phyloP scores from a whole-genome alignment of 2,329 filamentous ascomycete genomes.

The Fusarium paranaense region DNA sequence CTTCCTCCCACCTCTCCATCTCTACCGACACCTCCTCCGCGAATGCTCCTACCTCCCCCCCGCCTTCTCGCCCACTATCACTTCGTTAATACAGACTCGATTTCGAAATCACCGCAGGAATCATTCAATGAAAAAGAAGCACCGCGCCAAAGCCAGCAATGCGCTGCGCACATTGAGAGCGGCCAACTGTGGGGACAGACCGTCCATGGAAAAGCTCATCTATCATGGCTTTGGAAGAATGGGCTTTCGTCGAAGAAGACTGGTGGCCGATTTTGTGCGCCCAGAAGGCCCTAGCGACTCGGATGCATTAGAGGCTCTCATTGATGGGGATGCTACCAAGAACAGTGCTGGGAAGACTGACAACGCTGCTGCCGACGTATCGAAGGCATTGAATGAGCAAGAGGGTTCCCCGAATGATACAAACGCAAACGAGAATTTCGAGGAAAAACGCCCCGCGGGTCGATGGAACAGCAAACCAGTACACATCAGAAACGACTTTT shows the following conservation, averaged over 20 bases:
- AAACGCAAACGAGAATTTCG: neutral
- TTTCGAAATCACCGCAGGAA: slow-evolving; percentile 58
- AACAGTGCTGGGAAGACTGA: neutral
- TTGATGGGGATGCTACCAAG: slow-evolving; percentile 20
- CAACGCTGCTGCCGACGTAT: neutral
- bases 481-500: slow-evolving; percentile 48
- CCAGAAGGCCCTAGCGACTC: slow-evolving; percentile 54
- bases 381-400: neutral
- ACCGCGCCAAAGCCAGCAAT: slow-evolving; percentile 56
- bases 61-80: slow-evolving; percentile 59
- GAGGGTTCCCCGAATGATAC: neutral
- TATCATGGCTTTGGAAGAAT: slow-evolving; percentile 63
- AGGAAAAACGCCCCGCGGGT: neutral
- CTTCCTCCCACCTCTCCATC: slow-evolving; percentile 45
- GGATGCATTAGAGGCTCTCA: slow-evolving; percentile 52
- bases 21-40: slow-evolving; percentile 71
- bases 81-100: slow-evolving; percentile 55
- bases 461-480: slow-evolving; percentile 5
- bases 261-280: slow-evolving; percentile 56
- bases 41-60: slow-evolving; percentile 70
- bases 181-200: slow-evolving; percentile 63
- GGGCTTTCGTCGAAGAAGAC: slow-evolving; percentile 62
- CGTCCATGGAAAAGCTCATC: slow-evolving; percentile 61
- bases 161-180: slow-evolving; percentile 62
- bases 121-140: slow-evolving; percentile 42